Evolutionary conservation across 202 grass and related monocot genomes (phyloP).

Genomic region (Setaria viridis): DNA sequence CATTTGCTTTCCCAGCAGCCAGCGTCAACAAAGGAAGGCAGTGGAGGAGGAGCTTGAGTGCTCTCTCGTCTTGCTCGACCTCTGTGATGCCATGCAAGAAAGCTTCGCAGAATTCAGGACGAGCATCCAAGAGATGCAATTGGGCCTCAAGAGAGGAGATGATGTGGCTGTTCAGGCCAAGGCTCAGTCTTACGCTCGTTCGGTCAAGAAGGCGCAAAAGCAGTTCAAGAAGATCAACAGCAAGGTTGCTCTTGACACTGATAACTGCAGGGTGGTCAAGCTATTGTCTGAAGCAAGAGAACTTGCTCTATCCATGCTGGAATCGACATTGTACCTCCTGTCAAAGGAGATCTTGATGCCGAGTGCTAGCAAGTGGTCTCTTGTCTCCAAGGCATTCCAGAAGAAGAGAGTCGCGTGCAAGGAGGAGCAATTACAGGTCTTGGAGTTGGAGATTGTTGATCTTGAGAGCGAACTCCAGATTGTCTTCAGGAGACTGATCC

Average conservation of each 20-base stretch:
- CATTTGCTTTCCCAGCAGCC: constrained; percentile 37
- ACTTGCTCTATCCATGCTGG: constrained; percentile 43
- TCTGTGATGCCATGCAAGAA: constrained; percentile 48
- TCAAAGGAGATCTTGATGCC: not conserved
- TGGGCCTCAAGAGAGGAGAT: constrained; percentile 38
- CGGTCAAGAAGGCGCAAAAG: constrained; percentile 54
- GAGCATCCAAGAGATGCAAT: constrained; percentile 43
- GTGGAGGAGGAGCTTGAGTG: constrained; percentile 49
- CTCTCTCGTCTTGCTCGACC: constrained; percentile 55
- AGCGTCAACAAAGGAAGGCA: constrained; percentile 35
- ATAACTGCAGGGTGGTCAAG: constrained; percentile 21
- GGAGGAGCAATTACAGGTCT: constrained; percentile 26
- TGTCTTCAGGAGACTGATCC: constrained; percentile 56
- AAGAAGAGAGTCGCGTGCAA: not conserved
- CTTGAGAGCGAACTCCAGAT: constrained; percentile 48
- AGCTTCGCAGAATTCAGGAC: constrained; percentile 38
- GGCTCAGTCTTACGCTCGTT: constrained; percentile 5
- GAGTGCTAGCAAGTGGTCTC: constrained; percentile 53
- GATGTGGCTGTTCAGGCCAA: not conserved
- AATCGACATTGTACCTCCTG: constrained; percentile 34
- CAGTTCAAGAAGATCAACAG: constrained; percentile 44
- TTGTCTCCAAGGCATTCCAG: constrained; percentile 48
- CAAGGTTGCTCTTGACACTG: constrained; percentile 33
- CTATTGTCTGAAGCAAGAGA: constrained; percentile 58
- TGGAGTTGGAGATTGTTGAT: constrained; percentile 45